Base-by-base conservation (phyloP, 2,329 filamentous ascomycete genomes). In the Chaetomiaceae sp. region DNA sequence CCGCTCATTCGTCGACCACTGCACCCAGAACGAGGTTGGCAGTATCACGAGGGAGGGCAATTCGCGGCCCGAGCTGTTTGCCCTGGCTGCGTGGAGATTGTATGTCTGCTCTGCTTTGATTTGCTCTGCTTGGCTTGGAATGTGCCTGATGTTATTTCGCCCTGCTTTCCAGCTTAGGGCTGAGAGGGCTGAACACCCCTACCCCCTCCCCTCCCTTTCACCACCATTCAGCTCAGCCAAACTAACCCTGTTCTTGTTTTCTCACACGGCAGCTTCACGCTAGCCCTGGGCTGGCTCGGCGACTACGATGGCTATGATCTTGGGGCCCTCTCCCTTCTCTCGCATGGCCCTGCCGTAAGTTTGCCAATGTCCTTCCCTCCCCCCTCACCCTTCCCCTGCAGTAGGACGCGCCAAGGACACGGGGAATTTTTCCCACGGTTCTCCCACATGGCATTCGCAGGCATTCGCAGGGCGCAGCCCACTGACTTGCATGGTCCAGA, bases 291-390 rank as follows among this genome's bases (percentile, higher is more conserved):
- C 41, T 96, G 89, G 89, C 79, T 79, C 60, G 74, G 82, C 38
- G 76, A 83, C 56, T 87, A 86, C 65, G 89, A 95, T 67, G 82
- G 86, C 69, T 76, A 82, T 65, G 85, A 89, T 66, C 73, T 86
- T 44, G 79, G 78, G 10, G 76, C 81, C 41, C 71, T 89, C 63
- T 79, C 80, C 52, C 66, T 89, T 54, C 73, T 96, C 37, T 84
- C 85, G 49, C 83, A 89, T 68, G 79, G 86, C 17, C 92, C 91
- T 38, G 80, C 82, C 61, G 80, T 84, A 66, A 69, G 78, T 70
- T 21, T 46, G 12, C 25, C 43, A 27, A 27, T 27, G 31, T 17
- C 19, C 16, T 10, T 5, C 31, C 41, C 12, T 39, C 21, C 6
- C 14, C 10, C 41, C 49, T 23, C 19, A 17, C n/a, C 35, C 9